phyloP scores from a whole-genome alignment of 768 basidiomycete species.

The Amanita subjunquillea region DNA sequence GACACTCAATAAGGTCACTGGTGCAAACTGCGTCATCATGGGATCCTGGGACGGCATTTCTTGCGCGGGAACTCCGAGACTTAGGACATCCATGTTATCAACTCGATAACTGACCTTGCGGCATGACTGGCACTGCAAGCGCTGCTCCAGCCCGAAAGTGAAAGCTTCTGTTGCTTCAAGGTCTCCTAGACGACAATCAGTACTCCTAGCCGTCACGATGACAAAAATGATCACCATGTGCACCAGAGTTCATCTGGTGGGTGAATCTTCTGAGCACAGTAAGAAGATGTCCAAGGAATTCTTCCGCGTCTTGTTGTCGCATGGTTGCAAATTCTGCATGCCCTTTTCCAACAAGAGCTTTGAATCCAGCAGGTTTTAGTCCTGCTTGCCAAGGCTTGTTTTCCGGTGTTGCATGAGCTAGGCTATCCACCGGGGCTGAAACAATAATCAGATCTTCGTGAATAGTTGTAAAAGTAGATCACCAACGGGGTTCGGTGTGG shows the following conservation, averaged over 20 bases:
- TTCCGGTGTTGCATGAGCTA: background rate
- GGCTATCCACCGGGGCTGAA: too few relatives aligned
- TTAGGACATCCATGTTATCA: slow-evolving; percentile 69
- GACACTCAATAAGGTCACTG: slow-evolving; percentile 51
- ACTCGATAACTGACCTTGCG: slow-evolving; percentile 72
- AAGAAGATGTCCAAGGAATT: slow-evolving; percentile 81
- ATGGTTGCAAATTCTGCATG: slow-evolving; percentile 94
- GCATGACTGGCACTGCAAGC: slow-evolving; percentile 75
- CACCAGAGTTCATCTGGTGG: too few relatives aligned
- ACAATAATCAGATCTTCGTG: too few relatives aligned
- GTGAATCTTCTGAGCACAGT: slow-evolving; percentile 60
- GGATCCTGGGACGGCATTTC: background rate
- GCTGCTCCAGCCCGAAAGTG: slow-evolving; percentile 77
- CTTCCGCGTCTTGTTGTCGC: slow-evolving; percentile 95
- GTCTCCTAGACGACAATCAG: too few relatives aligned
- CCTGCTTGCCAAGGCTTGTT: slow-evolving; percentile 67
- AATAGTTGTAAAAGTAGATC: too few relatives aligned
- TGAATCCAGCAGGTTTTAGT: slow-evolving; percentile 74
- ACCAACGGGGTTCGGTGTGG: slow-evolving; percentile 12
- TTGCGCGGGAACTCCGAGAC: slow-evolving; percentile 67
- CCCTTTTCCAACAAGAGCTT: slow-evolving; percentile 82
- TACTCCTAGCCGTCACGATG: too few relatives aligned
- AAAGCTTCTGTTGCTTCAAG: slow-evolving; percentile 64
- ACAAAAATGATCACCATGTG: too few relatives aligned
- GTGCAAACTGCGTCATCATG: slow-evolving; percentile 31